Base-by-base conservation (phyloP, 2,329 filamentous ascomycete species). In the Trichoderma sp. region DNA sequence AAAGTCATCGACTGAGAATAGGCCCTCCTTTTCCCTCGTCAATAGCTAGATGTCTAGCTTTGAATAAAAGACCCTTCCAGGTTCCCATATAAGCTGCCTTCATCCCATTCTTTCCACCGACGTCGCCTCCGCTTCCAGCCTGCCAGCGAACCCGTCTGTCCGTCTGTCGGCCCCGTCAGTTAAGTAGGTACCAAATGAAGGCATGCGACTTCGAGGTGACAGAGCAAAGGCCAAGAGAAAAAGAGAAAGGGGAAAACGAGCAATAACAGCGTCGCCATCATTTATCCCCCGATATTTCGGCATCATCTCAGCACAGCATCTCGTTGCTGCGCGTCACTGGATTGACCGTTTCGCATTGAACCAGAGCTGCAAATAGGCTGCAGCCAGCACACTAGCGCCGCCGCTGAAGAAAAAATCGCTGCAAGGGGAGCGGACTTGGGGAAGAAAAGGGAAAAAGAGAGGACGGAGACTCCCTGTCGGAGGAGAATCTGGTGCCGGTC, bases 11-110 rank as follows among this genome's bases (percentile, higher is more conserved):
- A 13, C n/a, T 39, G 35, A 45, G 27, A 34, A 63, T 8, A 25
- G 25, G 29, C 19, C 15, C 52, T 48, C 52, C 27, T 56, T 56
- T 48, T 48, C 22, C 22, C 35, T 45, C 52, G n/a, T 58, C 61
- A 52, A 69, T 69, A 69, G 64, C 69, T 70, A 64, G 67, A 63
- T 52, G 42, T 56, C 68, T 69, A 65, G 69, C 68, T 64, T 66
- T 68, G 68, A 68, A 69, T 70, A 64, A 54, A 45, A 58, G 22
- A 27, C 45, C 17, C 35, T 42, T 32, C n/a, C n/a, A n/a, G n/a
- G n/a, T n/a, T n/a, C 42, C 52, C 42, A 59, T 37, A 57, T 19
- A 52, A 54, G 8, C n/a, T 64, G 35, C 35, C 48, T 10, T 54
- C 32, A 12, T 42, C 35, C 50, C 12, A 48, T 32, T 34, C 52